Conservation (phyloP, 1,284 basidiomycete species). For the Athelia sp. region DNA sequence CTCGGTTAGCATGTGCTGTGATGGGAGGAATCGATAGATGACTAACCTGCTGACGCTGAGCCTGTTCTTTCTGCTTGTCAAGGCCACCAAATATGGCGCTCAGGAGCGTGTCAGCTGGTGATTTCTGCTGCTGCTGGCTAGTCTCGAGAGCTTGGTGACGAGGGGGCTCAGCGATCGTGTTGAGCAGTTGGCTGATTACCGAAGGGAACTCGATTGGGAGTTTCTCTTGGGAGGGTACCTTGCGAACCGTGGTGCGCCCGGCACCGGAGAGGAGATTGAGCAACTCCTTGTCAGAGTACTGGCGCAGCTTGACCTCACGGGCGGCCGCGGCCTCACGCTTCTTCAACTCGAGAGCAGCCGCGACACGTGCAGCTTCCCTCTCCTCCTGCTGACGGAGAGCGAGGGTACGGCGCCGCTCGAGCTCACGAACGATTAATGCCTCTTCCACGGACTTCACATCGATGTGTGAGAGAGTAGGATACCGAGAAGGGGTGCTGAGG, state of each 20-base stretch:
- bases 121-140: not conserved
- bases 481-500: not conserved
- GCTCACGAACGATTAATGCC: constrained; percentile 4
- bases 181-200: not conserved
- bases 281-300: not conserved
- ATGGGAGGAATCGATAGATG: too few species aligned
- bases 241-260: not conserved
- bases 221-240: not conserved
- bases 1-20: too few species aligned
- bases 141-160: not conserved
- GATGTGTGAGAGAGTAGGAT: not conserved
- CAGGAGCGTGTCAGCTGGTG: not conserved
- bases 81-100: not conserved
- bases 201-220: not conserved
- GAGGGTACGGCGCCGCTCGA: constrained; percentile 7
- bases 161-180: not conserved
- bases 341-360: not conserved
- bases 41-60: too few species aligned
- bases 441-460: not conserved
- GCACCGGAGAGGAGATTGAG: not conserved
- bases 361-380: too few species aligned
- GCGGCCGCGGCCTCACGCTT: not conserved
- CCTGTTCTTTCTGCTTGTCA: not conserved
- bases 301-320: not conserved
- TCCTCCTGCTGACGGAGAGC: constrained; percentile 7